These are phyloP conservation scores for Lepidopterella palustris DNA, from an alignment of 495 filamentous ascomycete species.

Conservation along the genomic window DNA sequence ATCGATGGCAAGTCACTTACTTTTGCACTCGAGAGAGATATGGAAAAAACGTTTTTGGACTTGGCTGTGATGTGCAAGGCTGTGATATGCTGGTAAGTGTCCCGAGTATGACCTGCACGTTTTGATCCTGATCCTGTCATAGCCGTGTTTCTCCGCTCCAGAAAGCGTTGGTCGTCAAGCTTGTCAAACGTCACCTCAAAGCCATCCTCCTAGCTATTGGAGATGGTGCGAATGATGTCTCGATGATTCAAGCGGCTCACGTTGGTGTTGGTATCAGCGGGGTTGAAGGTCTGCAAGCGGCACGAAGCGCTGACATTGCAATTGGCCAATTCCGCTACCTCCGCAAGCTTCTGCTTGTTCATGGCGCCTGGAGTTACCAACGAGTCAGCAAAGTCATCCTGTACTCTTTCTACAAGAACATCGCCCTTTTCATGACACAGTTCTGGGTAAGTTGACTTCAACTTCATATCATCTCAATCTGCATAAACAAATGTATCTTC, in stretches of 20 bases:
- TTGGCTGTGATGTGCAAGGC: constrained; percentile 95
- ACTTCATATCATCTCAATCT: neutral
- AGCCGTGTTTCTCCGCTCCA: constrained; percentile 97
- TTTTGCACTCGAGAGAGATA: constrained; percentile 84
- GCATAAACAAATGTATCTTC: neutral
- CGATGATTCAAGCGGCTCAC: constrained; percentile 99
- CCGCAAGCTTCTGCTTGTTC: constrained; percentile 89
- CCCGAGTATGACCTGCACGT: neutral
- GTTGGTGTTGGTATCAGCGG: constrained; percentile 98
- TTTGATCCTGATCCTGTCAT: constrained; percentile 20
- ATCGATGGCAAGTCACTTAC: constrained; percentile 96
- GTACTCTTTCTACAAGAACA: constrained; percentile 99
- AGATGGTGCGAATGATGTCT: constrained; percentile 97
- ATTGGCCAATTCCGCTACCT: constrained; percentile 97
- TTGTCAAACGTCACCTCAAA: constrained; percentile 93
- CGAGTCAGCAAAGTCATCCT: constrained; percentile 93
- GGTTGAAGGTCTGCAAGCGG: constrained; percentile 96
- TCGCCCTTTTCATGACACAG: constrained; percentile 96
- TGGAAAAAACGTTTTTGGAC: constrained; percentile 91
- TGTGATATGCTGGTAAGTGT: constrained; percentile 81
- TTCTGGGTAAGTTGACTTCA: constrained; percentile 57
- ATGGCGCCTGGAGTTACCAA: constrained; percentile 97
- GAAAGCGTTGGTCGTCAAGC: constrained; percentile 96
- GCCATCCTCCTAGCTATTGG: constrained; percentile 91
- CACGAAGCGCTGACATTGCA: constrained; percentile 88